phyloP scores from a whole-genome alignment of 2,329 filamentous ascomycete genomes.

The Leptodontidium sp. region DNA sequence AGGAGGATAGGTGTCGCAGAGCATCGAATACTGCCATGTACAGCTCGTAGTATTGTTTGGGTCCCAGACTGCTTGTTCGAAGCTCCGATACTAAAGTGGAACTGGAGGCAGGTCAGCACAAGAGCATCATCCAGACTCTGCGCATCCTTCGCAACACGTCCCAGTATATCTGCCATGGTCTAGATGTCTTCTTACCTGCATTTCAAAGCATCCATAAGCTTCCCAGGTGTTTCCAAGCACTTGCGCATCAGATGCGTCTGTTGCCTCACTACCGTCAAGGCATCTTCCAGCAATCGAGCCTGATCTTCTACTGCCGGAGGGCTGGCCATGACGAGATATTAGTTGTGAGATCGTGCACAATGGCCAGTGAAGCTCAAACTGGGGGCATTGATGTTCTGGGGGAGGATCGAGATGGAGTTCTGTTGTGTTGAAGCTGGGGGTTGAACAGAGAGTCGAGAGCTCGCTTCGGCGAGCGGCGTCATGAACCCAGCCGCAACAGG shows the following conservation, averaged over 20 bases:
- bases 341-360: slow-evolving; percentile 37
- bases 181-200: slow-evolving; percentile 78
- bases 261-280: slow-evolving; percentile 93
- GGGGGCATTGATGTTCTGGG: slow-evolving; percentile 39
- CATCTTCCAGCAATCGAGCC: slow-evolving; percentile 96
- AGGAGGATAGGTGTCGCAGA: slow-evolving; percentile 92
- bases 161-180: slow-evolving; percentile 19
- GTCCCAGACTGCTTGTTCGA: slow-evolving; percentile 94
- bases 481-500: slow-evolving; percentile 28
- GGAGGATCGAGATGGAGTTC: slow-evolving; percentile 27
- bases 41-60: slow-evolving; percentile 99
- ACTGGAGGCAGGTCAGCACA: slow-evolving; percentile 58
- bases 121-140: slow-evolving; percentile 29
- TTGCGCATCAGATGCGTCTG: slow-evolving; percentile 98
- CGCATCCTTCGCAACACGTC: slow-evolving; percentile 27
- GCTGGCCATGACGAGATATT: slow-evolving; percentile 53
- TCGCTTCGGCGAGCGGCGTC: slow-evolving; percentile 37
- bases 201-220: slow-evolving; percentile 99
- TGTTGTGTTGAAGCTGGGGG: slow-evolving; percentile 23
- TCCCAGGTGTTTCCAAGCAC: slow-evolving; percentile 94
- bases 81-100: slow-evolving; percentile 98
- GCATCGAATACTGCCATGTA: slow-evolving; percentile 99
- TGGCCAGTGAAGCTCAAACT: slow-evolving; percentile 40
- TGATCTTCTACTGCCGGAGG: slow-evolving; percentile 78
- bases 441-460: slow-evolving; percentile 14